These are phyloP conservation scores for Pichia deserticola DNA, from an alignment of 805 yeast species.

Conservation along the genomic window DNA sequence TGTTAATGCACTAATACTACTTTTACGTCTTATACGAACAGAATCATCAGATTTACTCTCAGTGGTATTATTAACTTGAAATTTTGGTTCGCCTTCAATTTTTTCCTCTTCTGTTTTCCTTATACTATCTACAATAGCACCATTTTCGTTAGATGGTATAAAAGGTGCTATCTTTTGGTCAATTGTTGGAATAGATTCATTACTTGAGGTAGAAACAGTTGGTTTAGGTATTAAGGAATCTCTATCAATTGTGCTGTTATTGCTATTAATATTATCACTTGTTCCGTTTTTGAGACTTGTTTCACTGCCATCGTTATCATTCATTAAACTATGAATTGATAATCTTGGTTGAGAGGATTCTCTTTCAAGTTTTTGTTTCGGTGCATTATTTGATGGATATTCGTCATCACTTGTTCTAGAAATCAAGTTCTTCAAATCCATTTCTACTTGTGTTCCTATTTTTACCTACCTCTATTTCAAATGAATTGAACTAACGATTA, in stretches of 20 bases:
- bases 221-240: background rate
- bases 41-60: background rate
- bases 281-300: background rate
- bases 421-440: constrained; percentile 27
- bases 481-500: too few relatives aligned
- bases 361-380: background rate
- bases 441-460: background rate
- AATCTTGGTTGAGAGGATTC: constrained; percentile 16
- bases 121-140: background rate
- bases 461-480: too few relatives aligned
- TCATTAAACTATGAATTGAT: constrained; percentile 28
- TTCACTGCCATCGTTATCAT: constrained; percentile 14
- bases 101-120: background rate
- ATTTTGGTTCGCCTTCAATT: background rate
- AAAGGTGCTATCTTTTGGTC: background rate
- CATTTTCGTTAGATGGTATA: background rate
- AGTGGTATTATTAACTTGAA: background rate
- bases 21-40: constrained; percentile 14
- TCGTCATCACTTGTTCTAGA: constrained; percentile 20
- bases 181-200: background rate
- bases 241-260: background rate
- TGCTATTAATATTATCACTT: too few relatives aligned
- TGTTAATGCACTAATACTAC: constrained; percentile 31
- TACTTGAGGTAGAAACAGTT: background rate
- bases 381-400: background rate